Base-by-base conservation (phyloP, 116 monocot species). In the Phalaenopsis hybrid region DNA sequence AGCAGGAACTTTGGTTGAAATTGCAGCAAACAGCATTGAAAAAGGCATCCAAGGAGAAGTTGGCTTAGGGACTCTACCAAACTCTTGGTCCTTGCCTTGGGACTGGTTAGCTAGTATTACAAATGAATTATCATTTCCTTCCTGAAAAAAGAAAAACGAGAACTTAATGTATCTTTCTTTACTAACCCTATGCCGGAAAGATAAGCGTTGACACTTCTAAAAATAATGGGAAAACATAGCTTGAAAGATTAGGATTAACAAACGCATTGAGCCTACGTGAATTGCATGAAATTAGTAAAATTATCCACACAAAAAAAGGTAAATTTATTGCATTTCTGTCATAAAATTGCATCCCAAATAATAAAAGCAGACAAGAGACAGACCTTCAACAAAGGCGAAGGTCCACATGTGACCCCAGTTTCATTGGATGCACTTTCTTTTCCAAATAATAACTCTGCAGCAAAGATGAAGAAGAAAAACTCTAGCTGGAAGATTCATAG, bases 41-140 rank as follows among this genome's bases (percentile, higher is more conserved):
- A 98, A 93, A 25, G 98, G 98, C 95, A 98, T 93, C 93, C 93
- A 98, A 21, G 98, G 98, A 18, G 96, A 91, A 48, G 88, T 81
- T 1, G 94, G 96, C 85, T 74, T 88, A 52, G 84, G 83, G 70
- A 81, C 77, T 84, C 80, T 82, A 44, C 81, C 81, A 80, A 80
- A 41, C 18, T 82, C 28, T 25, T 78, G 81, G 82, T 76, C 79
- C 57, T 81, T 87, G 78, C 84, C 83, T 15, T 82, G 80, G 78
- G 58, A 57, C 63, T 78, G 74, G 48, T 74, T 79, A 57, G 79
- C 74, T 45, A 76, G 69, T 80, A 76, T 70, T 70, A 82, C 48
- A 72, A 72, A 41, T 3, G 57, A 67, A 51, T 81, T 78, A 73
- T 44, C 59, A 50, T 43, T 82, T 41, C 61, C 83, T 43, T 74